Evolutionary conservation across 2,329 filamentous ascomycete species (phyloP).

Genomic region (Zasmidium angulare): DNA sequence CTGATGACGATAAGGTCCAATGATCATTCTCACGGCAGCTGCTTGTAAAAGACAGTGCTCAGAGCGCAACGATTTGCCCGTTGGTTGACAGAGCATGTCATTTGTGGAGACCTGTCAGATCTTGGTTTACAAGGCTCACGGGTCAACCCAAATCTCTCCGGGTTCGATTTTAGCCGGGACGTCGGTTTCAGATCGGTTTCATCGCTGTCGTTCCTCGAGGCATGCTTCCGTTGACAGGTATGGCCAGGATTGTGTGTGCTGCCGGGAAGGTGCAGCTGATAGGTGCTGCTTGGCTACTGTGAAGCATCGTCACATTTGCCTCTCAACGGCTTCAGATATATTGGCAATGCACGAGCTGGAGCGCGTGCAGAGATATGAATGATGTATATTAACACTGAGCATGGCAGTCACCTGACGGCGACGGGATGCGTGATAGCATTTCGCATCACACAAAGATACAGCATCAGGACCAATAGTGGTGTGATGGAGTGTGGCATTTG

Average conservation of each 20-base stretch:
- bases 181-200: conserved; percentile 12
- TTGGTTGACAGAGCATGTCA: neutral
- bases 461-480: neutral
- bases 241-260: neutral
- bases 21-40: neutral
- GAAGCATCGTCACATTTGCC: neutral
- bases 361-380: neutral
- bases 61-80: neutral
- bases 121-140: too few relatives aligned
- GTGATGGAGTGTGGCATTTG: neutral
- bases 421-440: conserved; percentile 7
- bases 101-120: neutral
- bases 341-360: neutral
- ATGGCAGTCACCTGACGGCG: conserved; percentile 4
- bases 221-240: neutral
- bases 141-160: too few relatives aligned
- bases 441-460: conserved; percentile 1
- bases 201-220: neutral
- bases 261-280: neutral
- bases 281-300: neutral
- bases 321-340: neutral
- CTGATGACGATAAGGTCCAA: too few relatives aligned
- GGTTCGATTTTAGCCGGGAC: conserved; percentile 1
- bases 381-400: neutral
- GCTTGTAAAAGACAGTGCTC: neutral